Conservation (phyloP, 768 basidiomycete genomes). For the Cubamyces lactineus region DNA sequence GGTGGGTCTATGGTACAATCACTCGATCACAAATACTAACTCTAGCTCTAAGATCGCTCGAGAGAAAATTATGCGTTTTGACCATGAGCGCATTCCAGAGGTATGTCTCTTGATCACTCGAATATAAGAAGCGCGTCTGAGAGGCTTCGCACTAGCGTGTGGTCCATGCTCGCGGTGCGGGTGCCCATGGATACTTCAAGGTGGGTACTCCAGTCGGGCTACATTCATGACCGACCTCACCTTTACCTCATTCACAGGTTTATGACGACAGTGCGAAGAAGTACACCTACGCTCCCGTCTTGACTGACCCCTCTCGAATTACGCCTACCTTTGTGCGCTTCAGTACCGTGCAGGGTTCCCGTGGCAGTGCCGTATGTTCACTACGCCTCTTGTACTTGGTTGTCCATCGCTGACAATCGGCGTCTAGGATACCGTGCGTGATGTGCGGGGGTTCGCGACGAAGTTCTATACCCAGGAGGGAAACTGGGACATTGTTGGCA, state of each 20-base stretch:
- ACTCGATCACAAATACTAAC: no score
- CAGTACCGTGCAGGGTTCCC: conserved; percentile 81
- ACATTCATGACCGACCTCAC: neutral
- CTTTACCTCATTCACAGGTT: conserved; percentile 40
- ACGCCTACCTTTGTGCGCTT: conserved; percentile 86
- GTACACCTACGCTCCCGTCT: conserved; percentile 67
- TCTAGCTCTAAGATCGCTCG: conserved; percentile 49
- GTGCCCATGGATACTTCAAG: conserved; percentile 84
- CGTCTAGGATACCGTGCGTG: conserved; percentile 69
- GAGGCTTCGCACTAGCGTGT: conserved; percentile 56
- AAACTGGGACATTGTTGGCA: conserved; percentile 88
- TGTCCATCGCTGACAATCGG: neutral
- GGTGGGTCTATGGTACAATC: conserved; percentile 22
- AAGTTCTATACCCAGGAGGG: conserved; percentile 87
- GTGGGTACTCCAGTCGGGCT: neutral
- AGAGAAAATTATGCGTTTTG: conserved; percentile 79
- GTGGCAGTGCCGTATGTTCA: conserved; percentile 74
- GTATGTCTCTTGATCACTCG: conserved; percentile 36
- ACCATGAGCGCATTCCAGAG: conserved; percentile 90
- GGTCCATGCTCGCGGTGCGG: conserved; percentile 72
- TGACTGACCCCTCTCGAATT: conserved; percentile 71
- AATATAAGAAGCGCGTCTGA: neutral
- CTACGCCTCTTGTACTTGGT: neutral
- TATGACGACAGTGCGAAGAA: conserved; percentile 68
- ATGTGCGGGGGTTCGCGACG: conserved; percentile 85